phyloP scores from a whole-genome alignment of 1,284 basidiomycete genomes.

The Polyporus tsugae region DNA sequence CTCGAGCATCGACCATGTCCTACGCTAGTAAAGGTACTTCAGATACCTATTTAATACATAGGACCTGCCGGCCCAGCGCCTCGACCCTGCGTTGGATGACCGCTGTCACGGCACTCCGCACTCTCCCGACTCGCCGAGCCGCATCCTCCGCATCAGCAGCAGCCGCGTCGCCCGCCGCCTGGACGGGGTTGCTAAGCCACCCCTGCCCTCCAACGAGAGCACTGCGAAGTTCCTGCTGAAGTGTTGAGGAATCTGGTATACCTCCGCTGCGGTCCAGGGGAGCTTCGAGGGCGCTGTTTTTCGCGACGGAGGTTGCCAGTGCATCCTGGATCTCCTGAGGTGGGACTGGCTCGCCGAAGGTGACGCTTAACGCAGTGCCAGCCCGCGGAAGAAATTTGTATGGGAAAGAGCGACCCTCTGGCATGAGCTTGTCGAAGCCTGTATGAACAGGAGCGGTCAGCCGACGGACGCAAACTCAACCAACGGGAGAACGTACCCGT shows the following conservation, averaged over 20 bases:
- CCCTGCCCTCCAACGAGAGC: constrained; percentile 20
- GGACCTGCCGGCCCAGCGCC: constrained; percentile 60
- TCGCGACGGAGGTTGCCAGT: constrained; percentile 34
- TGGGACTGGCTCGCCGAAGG: constrained; percentile 75
- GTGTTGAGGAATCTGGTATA: constrained; percentile 15
- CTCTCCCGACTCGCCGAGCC: constrained; percentile 40
- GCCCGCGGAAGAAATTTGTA: constrained; percentile 75
- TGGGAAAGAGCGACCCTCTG: constrained; percentile 78
- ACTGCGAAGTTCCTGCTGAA: constrained; percentile 25
- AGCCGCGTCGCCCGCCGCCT: constrained; percentile 6
- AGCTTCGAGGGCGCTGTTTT: constrained; percentile 22
- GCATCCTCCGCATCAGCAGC: constrained; percentile 22
- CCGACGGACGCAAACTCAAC: neutral
- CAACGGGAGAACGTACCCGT: constrained; percentile 57
- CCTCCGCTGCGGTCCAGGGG: constrained; percentile 24
- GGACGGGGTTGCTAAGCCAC: constrained; percentile 28
- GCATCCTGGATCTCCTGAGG: constrained; percentile 48
- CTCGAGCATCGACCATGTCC: neutral
- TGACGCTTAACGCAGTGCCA: constrained; percentile 69
- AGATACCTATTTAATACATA: constrained; percentile 41
- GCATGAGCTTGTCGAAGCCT: constrained; percentile 93
- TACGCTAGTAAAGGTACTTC: neutral
- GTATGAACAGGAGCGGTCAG: constrained; percentile 6
- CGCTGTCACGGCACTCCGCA: constrained; percentile 64
- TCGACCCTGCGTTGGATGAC: constrained; percentile 69